Percentiles rank a stretch among this genome's conserved stretches.
phyloP scores from a whole-genome alignment of 192 early-diverging fungal species.

The Dissophora globulifera region DNA sequence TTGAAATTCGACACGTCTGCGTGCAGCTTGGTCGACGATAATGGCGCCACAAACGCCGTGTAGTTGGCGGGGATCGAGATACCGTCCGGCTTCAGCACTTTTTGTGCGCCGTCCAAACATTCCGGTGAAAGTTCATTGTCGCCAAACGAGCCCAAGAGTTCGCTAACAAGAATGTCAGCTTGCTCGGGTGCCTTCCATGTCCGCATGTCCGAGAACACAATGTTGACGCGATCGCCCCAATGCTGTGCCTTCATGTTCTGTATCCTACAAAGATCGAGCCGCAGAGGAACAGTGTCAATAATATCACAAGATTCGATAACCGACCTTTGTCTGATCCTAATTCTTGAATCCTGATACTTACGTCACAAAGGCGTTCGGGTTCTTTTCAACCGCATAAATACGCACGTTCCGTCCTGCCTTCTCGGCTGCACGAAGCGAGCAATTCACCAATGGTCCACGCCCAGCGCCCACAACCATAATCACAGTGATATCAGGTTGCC shows the following conservation, averaged over 20 bases:
- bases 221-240: slow-evolving; percentile 85
- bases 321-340: no score
- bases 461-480: slow-evolving; percentile 97
- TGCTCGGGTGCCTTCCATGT: slow-evolving; percentile 76
- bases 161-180: slow-evolving; percentile 93
- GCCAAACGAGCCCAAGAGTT: slow-evolving; percentile 97
- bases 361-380: slow-evolving; percentile 93
- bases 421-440: slow-evolving; percentile 82
- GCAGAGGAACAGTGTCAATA: neutral
- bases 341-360: slow-evolving; percentile 39
- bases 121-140: slow-evolving; percentile 99
- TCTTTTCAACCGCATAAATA: slow-evolving; percentile 95
- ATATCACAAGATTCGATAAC: no score
- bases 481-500: slow-evolving; percentile 57
- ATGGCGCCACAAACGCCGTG: slow-evolving; percentile 84
- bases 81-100: slow-evolving; percentile 78
- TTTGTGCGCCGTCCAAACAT: slow-evolving; percentile 92
- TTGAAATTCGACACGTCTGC: slow-evolving; percentile 76
- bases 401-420: slow-evolving; percentile 66
- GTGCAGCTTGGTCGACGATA: slow-evolving; percentile 88
- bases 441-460: slow-evolving; percentile 92
- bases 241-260: slow-evolving; percentile 74
- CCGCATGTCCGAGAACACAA: slow-evolving; percentile 94
- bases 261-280: slow-evolving; percentile 56
- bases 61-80: slow-evolving; percentile 93